Base-by-base conservation (phyloP, 352 stramenopile genomes). In the Pythium inflatum region DNA sequence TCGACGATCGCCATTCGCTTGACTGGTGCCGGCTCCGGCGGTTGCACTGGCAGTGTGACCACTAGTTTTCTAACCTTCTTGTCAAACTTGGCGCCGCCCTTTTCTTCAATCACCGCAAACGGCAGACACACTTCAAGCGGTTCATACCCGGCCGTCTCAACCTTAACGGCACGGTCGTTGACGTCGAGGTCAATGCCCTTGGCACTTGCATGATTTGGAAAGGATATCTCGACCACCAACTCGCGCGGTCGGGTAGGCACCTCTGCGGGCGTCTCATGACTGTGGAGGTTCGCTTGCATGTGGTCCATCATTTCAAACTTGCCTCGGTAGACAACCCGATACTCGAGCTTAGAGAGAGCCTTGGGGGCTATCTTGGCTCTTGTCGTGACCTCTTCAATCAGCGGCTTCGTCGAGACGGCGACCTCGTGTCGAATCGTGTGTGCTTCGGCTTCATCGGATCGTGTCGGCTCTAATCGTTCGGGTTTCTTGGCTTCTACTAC, bases 21-120 rank as follows among this genome's bases (percentile, higher is more conserved):
- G 22, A 75, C 66, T 16, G 55, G 20, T 5, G 62, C 70, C 12
- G 70, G 71, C 4, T 78, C 51, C 9, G 82, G 87, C 5, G 88
- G 81, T 20, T 88, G 76, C 30, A 97, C 87, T 0, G 89, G 89
- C 43, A 97, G 68, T 31, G 88, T 95, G 14, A 97, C 83, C 4
- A 92, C 65, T 1, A 97, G 63, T 28, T 88, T 83, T 16, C 81
- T 77, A 5, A 65, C 77, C 36, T 87, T 89, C 60, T 95, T 95
- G 55, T 97, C 88, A 68, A 95, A 97, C 40, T 82, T 90, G 30
- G 91, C 90, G 55, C 63, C 78, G 0, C 88, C 89, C 22, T 93
- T 94, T 12, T 79, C 68, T 64, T 97, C 85, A 9, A 93, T 46
- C 5, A 97, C 88, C 0, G 81, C 76, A 67, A 89, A 97, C 20